Evolutionary conservation across 768 basidiomycete species (phyloP), one percentile per base, ranked within the genome.

Genomic region (Podaxis sp.): DNA sequence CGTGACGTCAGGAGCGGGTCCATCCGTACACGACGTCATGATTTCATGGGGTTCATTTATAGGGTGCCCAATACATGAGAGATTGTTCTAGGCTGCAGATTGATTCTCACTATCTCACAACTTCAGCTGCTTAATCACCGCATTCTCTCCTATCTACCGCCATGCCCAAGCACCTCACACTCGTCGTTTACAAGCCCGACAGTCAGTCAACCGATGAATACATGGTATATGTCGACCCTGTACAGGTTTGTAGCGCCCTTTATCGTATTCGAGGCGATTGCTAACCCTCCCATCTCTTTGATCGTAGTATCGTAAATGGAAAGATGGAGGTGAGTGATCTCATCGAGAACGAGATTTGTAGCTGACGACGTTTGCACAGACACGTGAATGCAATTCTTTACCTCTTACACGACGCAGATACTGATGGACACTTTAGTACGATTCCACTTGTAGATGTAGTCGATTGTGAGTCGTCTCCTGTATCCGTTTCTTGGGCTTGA

Each of bases 141-240:
- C 44, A 44, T 41, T 53, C 41, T 15, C 63, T 46, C 48, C 63
- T 40, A 48, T 54, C 41, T 59, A 50, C 24, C 26, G 75, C 55
- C 64, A 83, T 83, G 82, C 60, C 77, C 37, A 83, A 84, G 66
- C 66, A 74, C 46, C 68, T 89, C 64, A 84, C 84, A 60, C 87
- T 90, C 78, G 82, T 94, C 70, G 77, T 93, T 67, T 95, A 91
- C 82, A 91, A 91, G 76, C 88, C 91, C 36, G 86, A 88, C 69
- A 72, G 83, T 58, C 84, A 88, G 67, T 84, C 86, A 7, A 87
- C 86, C 22, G 86, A 91, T 58, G 90, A 92, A 76, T 95, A 75
- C 77, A 83, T 82, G 62, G 75, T 89, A 72, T 80, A 93, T 66
- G 86, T 93, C 48, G 83, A 91, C 71, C 78, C 79, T 2, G 77